phyloP scores from a whole-genome alignment of 257 asterid genomes.

The Gardenia jasminoides region DNA sequence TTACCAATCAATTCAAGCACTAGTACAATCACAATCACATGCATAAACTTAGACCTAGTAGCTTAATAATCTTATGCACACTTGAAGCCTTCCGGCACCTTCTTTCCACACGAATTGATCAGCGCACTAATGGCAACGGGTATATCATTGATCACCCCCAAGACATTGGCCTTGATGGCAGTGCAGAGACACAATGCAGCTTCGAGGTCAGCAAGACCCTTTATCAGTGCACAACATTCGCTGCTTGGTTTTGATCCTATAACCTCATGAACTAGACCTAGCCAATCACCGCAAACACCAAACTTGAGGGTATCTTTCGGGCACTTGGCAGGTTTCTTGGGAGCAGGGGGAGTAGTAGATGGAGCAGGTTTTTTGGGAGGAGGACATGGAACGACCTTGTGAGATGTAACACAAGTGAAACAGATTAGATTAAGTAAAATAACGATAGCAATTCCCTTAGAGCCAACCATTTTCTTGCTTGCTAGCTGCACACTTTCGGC shows the following conservation, averaged over 20 bases:
- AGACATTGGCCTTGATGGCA: constrained; percentile 71
- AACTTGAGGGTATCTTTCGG: constrained; percentile 76
- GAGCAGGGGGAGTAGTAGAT: constrained; percentile 25
- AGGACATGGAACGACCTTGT: constrained; percentile 45
- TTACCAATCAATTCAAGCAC: not conserved
- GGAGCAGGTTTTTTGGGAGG: constrained; percentile 33
- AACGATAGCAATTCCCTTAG: constrained; percentile 28
- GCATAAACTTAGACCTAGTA: too few relatives aligned
- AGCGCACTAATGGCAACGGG: constrained; percentile 65
- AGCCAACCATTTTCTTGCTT: constrained; percentile 36
- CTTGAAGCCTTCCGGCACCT: constrained; percentile 65
- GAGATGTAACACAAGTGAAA: constrained; percentile 49
- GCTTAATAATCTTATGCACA: constrained; percentile 30
- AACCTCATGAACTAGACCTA: constrained; percentile 75
- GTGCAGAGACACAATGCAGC: constrained; percentile 86
- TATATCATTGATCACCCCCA: constrained; percentile 47
- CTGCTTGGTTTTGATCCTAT: constrained; percentile 62
- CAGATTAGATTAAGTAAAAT: constrained; percentile 40
- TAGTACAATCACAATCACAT: not conserved
- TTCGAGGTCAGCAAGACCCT: constrained; percentile 78
- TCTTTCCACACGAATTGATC: constrained; percentile 78
- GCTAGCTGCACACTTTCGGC: not conserved
- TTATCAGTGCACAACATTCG: constrained; percentile 56
- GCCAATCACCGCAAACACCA: constrained; percentile 87
- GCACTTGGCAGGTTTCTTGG: constrained; percentile 47